Percentiles rank a stretch among this genome's conserved stretches.
phyloP scores from a whole-genome alignment of 805 yeast genomes.

The Metschnikowia sp. region DNA sequence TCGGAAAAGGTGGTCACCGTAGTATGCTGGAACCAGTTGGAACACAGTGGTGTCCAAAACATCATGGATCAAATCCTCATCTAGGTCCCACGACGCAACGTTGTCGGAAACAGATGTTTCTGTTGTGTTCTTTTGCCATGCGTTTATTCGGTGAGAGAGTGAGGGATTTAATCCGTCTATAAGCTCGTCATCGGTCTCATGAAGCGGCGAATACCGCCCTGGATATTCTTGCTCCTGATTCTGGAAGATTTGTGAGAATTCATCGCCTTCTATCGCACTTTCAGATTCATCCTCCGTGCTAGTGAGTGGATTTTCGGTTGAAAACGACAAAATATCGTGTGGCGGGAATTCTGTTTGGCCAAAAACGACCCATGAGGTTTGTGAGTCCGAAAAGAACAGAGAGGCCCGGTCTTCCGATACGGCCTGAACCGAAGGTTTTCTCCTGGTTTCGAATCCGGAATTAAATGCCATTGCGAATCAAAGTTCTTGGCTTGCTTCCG shows the following conservation, averaged over 20 bases:
- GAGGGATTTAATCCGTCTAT: constrained; percentile 10
- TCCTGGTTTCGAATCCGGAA: constrained; percentile 11
- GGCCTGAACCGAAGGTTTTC: constrained; percentile 11
- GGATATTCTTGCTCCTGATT: no score
- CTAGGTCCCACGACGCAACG: constrained; percentile 21
- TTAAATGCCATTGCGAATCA: constrained; percentile 15
- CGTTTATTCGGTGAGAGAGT: constrained; percentile 15
- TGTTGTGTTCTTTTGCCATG: constrained; percentile 16
- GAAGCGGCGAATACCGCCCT: background rate
- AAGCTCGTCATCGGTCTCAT: constrained; percentile 9
- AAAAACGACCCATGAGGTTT: constrained; percentile 20
- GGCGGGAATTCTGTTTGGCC: constrained; percentile 14
- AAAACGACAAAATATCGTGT: constrained; percentile 16
- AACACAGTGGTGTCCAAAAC: constrained; percentile 12
- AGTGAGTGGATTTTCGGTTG: constrained; percentile 16
- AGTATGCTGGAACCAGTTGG: constrained; percentile 13
- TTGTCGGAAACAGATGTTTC: constrained; percentile 15
- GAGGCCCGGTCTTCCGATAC: constrained; percentile 11
- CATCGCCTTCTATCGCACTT: background rate
- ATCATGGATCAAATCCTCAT: constrained; percentile 13
- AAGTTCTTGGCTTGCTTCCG: background rate
- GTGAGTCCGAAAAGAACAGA: constrained; percentile 18
- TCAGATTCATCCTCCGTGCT: constrained; percentile 11
- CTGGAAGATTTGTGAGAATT: no score
- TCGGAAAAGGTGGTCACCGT: constrained; percentile 16